Base-by-base conservation (phyloP, 2,329 filamentous ascomycete species). In the Trichoderma koningii region DNA sequence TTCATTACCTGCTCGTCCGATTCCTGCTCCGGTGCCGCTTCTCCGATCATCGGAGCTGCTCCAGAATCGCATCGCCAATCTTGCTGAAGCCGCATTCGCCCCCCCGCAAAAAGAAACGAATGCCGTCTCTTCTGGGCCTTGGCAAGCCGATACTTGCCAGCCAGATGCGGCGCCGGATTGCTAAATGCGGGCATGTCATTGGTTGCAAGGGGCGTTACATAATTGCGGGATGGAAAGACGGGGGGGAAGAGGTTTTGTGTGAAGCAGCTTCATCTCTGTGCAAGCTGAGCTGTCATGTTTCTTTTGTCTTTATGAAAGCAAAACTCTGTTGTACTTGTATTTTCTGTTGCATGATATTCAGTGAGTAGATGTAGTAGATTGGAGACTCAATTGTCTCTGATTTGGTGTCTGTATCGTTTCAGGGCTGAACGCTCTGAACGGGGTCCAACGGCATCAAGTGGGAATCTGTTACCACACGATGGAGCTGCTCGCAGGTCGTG, bases 1-100 rank as follows among this genome's bases (percentile, higher is more conserved):
- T 28, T 28, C 5, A 28, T 28, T 28, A 50, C 61, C 55, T 34
- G 44, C 42, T 34, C 21, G 48, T 65, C 66, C 62, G 65, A 63
- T 66, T 34, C 21, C 55, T 30, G 41, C 52, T 28, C 67, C 63
- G 63, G 63, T 64, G 42, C 56, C 59, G 65, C 23, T 44, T 61
- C 59, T 71, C 69, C 69, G 69, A 71, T 70, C 14, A 68, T 71
- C 69, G 69, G 69, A 70, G 63, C 5, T 47, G 26, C 26, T 34
- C 30, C 30, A 34, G 9, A 34, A 9, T 10, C 30, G 30, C 30
- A 34, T 34, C 30, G 30, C 30, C 30, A 34, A 34, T 34, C 30
- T 34, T 34, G 30, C 30, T 30, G 28, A 7, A 30, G n/a, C 47
- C 44, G 47, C 38, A 30, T 45, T 42, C 12, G 41, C 41, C 59